phyloP scores from a whole-genome alignment of 2,329 filamentous ascomycete genomes.

The Penicillium hordei region DNA sequence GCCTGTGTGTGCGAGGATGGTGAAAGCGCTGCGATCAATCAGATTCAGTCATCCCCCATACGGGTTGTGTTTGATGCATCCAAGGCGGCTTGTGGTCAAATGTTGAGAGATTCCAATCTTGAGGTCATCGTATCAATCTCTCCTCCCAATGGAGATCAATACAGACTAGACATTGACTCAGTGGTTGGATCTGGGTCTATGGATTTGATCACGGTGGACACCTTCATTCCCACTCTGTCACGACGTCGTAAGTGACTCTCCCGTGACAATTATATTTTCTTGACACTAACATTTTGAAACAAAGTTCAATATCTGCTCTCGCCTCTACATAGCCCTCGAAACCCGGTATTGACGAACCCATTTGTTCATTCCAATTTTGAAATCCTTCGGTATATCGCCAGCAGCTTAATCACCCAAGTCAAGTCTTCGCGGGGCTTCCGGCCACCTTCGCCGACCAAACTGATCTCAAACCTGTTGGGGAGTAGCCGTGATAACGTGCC shows the following conservation, averaged over 20 bases:
- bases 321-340: conserved; percentile 64
- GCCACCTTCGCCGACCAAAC: conserved; percentile 82
- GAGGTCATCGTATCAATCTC: conserved; percentile 65
- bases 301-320: conserved; percentile 71
- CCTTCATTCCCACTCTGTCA: conserved; percentile 73
- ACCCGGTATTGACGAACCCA: conserved; percentile 53
- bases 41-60: conserved; percentile 45
- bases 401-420: conserved; percentile 63
- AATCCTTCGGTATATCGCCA: conserved; percentile 67
- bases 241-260: conserved; percentile 61
- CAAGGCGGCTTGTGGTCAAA: conserved; percentile 31
- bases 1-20: conserved; percentile 46
- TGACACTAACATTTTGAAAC: conserved; percentile 11
- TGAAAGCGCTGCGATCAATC: conserved; percentile 49
- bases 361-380: conserved; percentile 77
- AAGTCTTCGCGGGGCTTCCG: conserved; percentile 63
- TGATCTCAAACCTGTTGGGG: conserved; percentile 78
- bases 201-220: conserved; percentile 70
- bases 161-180: conserved; percentile 60
- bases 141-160: conserved; percentile 63
- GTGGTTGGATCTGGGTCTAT: conserved; percentile 69
- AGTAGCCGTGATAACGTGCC: conserved; percentile 49
- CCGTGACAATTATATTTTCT: conserved; percentile 2
- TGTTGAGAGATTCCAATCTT: conserved; percentile 35
- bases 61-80: conserved; percentile 40